These are phyloP conservation scores for Rauvolfia tetraphylla DNA, from an alignment of 257 asterid genomes.

Conservation along the genomic window DNA sequence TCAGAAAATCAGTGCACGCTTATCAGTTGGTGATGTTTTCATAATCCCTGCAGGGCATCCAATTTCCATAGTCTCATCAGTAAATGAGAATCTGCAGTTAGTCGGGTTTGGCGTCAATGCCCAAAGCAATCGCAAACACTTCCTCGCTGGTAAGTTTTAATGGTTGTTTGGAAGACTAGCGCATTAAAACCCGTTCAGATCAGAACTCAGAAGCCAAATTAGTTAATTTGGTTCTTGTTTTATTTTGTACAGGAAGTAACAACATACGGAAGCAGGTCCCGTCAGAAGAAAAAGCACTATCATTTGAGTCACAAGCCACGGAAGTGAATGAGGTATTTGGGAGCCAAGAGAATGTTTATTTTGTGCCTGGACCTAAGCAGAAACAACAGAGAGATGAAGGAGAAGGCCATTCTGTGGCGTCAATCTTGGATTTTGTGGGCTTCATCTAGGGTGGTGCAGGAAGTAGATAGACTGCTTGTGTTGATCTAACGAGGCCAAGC, in stretches of 20 bases:
- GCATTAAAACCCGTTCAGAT: no score
- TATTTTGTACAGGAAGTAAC: constrained; percentile 22
- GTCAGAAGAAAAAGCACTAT: constrained; percentile 32
- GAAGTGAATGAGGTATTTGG: constrained; percentile 21
- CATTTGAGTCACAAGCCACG: constrained; percentile 9
- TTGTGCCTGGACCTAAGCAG: constrained; percentile 37
- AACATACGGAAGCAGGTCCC: constrained; percentile 36
- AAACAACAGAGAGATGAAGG: not conserved
- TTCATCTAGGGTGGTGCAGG: constrained; percentile 12
- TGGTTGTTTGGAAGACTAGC: not conserved
- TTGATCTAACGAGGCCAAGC: not conserved
- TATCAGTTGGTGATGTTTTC: constrained; percentile 37
- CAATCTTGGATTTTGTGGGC: constrained; percentile 36
- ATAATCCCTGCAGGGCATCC: constrained; percentile 46
- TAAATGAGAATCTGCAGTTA: constrained; percentile 25
- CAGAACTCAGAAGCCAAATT: not conserved
- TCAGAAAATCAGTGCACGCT: constrained; percentile 19
- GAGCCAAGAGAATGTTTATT: constrained; percentile 29
- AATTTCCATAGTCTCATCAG: constrained; percentile 32
- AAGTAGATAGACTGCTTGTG: not conserved
- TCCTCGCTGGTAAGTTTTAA: constrained; percentile 37
- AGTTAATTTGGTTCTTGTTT: not conserved
- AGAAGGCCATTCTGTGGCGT: constrained; percentile 17
- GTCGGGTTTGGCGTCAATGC: constrained; percentile 42
- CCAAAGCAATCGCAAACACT: constrained; percentile 21